Evolutionary conservation across 2,329 filamentous ascomycete species (phyloP), one percentile per base, ranked within the genome.

Genomic region (Arthrobotrys megalospora): DNA sequence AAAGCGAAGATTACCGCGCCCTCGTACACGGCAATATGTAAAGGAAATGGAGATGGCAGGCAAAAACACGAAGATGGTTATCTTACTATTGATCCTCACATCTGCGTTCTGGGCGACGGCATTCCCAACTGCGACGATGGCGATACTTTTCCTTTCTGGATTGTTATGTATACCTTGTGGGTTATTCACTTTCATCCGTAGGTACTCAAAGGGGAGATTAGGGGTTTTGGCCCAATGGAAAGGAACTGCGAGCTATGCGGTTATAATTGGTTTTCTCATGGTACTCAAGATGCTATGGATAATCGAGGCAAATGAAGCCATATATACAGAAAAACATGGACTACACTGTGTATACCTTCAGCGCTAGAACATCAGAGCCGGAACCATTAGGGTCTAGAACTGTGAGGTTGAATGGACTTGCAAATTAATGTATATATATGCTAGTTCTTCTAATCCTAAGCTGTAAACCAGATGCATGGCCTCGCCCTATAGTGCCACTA

Each of bases 31-130:
- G 1, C 45, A 12, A 3, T 38, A 60, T 21, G n/a, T 4, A 16
- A 21, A 32, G n/a, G 21, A 50, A 19, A 8, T 19, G 4, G 21
- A n/a, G 7, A 1, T 6, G 5, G 14, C 6, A 28, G 16, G 21
- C 32, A 36, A 52, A 19, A 63, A 71, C 19, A 11, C 2, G 7
- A 43, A 16, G n/a, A 21, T 62, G 6, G 7, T 71, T 7, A 62
- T 60, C 14, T 6, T 62, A 3, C 36, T 77, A 3, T 47, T 71
- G 2, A 34, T 77, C 0, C 58, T 53, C 14, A 77, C 60, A 8
- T 71, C 73, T 10, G 32, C 47, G 0, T 71, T 77, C 34, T 77
- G 66, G 73, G 12, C 58, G 3, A 50, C 73, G 0, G 66, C 73
- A 36, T 77, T 77, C 34, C 73, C 73, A 0, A 63, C 43, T 0